phyloP scores from a whole-genome alignment of 2,329 filamentous ascomycete genomes.

The Fonsecaea pugnacius region DNA sequence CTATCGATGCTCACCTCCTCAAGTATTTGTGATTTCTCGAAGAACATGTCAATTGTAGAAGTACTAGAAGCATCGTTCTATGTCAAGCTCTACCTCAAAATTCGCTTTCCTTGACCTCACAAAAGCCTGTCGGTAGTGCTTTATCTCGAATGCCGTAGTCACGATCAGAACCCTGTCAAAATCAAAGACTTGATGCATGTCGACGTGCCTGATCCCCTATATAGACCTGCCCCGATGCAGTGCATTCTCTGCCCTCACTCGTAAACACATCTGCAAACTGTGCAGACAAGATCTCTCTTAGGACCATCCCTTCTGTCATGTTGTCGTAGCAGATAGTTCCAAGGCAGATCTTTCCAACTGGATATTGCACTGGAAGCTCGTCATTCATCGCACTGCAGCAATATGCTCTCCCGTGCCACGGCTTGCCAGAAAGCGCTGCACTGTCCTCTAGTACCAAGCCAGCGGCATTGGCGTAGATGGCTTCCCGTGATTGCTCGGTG shows the following conservation, averaged over 20 bases:
- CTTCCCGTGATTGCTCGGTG: not conserved
- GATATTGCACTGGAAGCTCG: not conserved
- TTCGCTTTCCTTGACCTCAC: no score
- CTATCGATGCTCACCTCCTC: no score
- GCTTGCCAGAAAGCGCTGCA: not conserved
- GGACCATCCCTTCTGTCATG: not conserved
- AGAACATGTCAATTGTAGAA: no score
- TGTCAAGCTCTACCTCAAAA: no score
- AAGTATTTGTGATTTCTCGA: no score
- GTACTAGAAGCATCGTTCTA: no score
- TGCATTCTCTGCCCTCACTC: not conserved
- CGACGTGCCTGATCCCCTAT: no score
- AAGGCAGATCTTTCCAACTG: not conserved
- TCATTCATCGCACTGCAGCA: not conserved
- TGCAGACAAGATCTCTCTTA: not conserved
- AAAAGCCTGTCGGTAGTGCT: no score
- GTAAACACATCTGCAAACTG: not conserved
- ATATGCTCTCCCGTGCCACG: not conserved
- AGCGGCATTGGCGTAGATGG: not conserved
- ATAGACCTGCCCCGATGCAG: no score
- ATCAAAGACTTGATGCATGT: no score
- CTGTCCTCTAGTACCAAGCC: not conserved
- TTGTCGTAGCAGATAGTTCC: not conserved
- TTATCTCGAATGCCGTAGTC: no score
- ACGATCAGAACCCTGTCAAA: no score